A percentile compares a stretch with the other conserved stretches of the same genome.
These are phyloP conservation scores for Fusarium buxicola DNA, from an alignment of 2,329 filamentous ascomycete species.

Conservation along the genomic window DNA sequence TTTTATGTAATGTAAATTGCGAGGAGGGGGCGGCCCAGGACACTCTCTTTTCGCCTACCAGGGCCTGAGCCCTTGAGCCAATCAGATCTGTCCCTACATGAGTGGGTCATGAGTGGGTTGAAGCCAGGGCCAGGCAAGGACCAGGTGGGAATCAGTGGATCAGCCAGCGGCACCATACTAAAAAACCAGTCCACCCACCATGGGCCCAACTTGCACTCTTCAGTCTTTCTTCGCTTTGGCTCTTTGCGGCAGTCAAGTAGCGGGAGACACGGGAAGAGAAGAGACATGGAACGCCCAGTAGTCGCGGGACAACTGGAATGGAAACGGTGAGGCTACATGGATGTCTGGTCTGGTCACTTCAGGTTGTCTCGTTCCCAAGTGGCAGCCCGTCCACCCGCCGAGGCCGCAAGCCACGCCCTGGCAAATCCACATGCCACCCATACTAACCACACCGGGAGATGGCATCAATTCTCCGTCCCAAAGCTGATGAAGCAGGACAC, in stretches of 20 bases:
- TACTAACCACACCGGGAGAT: constrained; percentile 22
- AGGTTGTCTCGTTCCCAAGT: not conserved
- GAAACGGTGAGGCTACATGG: not conserved
- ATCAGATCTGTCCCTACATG: constrained; percentile 26
- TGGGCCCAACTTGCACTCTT: not conserved
- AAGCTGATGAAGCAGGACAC: constrained; percentile 16
- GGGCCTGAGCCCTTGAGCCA: constrained; percentile 36
- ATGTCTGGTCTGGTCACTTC: no score
- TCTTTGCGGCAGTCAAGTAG: not conserved
- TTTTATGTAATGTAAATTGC: constrained; percentile 57
- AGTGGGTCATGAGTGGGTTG: constrained; percentile 12
- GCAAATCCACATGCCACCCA: constrained; percentile 34
- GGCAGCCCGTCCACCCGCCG: constrained; percentile 33
- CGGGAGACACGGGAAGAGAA: not conserved
- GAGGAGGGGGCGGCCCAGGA: constrained; percentile 45
- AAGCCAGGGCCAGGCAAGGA: constrained; percentile 7
- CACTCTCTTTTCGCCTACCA: constrained; percentile 36
- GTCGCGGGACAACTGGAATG: not conserved
- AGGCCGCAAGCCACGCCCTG: constrained; percentile 30
- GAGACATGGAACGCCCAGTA: constrained; percentile 19
- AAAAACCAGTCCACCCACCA: constrained; percentile 38
- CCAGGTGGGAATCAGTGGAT: constrained; percentile 24
- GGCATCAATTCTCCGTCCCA: constrained; percentile 20
- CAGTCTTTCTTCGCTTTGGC: constrained; percentile 17
- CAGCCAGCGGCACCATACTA: constrained; percentile 38